Evolutionary conservation across 2,329 filamentous ascomycete species (phyloP).

Genomic region (Aspergillus pseudonomiae): DNA sequence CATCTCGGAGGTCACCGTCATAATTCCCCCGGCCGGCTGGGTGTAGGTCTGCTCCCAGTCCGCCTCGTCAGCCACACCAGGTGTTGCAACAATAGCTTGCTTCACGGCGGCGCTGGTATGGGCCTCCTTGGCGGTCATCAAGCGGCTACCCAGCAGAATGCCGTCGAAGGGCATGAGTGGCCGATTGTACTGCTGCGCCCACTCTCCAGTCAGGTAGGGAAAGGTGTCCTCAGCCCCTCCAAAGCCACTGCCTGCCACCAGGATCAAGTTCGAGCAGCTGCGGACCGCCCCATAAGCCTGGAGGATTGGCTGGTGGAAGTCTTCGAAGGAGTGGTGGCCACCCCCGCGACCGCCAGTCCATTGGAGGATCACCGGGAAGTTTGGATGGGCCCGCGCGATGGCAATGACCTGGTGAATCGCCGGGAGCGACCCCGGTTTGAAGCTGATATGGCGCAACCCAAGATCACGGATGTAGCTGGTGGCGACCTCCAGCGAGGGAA

Average conservation of each 20-base stretch:
- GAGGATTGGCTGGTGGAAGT: conserved; percentile 88
- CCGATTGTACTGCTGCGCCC: conserved; percentile 82
- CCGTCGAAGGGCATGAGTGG: conserved; percentile 93
- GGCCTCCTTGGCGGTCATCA: conserved; percentile 93
- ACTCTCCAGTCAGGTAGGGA: conserved; percentile 84
- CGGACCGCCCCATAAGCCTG: conserved; percentile 90
- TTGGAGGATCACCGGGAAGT: conserved; percentile 84
- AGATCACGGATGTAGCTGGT: conserved; percentile 92
- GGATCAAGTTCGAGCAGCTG: conserved; percentile 80
- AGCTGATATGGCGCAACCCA: conserved; percentile 86
- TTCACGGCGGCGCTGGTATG: conserved; percentile 85
- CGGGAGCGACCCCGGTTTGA: conserved; percentile 88
- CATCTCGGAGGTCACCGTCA: conserved; percentile 98
- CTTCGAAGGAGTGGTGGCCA: conserved; percentile 90
- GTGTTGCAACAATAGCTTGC: conserved; percentile 84
- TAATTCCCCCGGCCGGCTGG: conserved; percentile 85
- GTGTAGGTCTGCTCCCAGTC: conserved; percentile 96
- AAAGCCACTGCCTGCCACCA: conserved; percentile 88
- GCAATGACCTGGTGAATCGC: conserved; percentile 88
- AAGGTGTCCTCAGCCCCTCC: conserved; percentile 88
- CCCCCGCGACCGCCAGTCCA: conserved; percentile 93
- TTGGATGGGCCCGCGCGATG: conserved; percentile 87
- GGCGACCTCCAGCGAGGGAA: conserved; percentile 88
- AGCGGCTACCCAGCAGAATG: conserved; percentile 84
- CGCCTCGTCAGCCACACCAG: conserved; percentile 71